Percentiles rank a stretch among this genome's conserved stretches.
Evolutionary conservation across 345 rosid genomes (phyloP).

Genomic region (Salix udensis): DNA sequence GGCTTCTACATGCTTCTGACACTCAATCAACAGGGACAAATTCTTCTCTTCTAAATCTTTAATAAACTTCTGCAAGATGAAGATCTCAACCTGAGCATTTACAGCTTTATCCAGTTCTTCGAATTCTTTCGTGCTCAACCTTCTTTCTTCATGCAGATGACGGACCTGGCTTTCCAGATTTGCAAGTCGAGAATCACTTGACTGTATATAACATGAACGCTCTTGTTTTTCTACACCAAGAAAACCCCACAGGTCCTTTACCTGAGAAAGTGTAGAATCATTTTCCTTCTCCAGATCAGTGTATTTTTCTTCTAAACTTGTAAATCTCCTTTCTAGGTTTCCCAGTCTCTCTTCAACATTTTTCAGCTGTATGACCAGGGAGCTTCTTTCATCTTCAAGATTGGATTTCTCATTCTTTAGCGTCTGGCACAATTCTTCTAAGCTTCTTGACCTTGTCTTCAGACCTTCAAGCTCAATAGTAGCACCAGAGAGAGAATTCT

Average conservation of each 20-base stretch:
- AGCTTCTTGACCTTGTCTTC: conserved; percentile 21
- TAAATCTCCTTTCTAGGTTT: conserved; percentile 60
- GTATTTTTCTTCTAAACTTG: conserved; percentile 42
- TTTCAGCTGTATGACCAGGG: conserved; percentile 24
- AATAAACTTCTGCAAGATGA: conserved; percentile 33
- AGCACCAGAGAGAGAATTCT: conserved; percentile 25
- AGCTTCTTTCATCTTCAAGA: conserved; percentile 23
- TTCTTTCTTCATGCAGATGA: conserved; percentile 64
- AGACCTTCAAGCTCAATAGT: conserved; percentile 26
- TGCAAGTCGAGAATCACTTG: conserved; percentile 58
- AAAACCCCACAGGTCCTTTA: conserved; percentile 39
- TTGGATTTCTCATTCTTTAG: conserved; percentile 25
- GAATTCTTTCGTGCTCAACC: conserved; percentile 40
- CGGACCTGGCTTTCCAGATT: conserved; percentile 65
- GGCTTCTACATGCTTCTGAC: conserved; percentile 31
- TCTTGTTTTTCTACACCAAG: conserved; percentile 62
- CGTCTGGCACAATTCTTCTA: conserved; percentile 27
- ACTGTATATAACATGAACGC: conserved; percentile 43
- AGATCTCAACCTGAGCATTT: conserved; percentile 31
- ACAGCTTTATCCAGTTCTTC: conserved; percentile 69
- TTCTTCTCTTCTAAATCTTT: conserved; percentile 35
- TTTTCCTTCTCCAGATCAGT: conserved; percentile 26
- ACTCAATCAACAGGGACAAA: conserved; percentile 22
- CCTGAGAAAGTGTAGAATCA: conserved; percentile 15
- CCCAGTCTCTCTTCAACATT: conserved; percentile 42